Percentiles rank a stretch among this genome's conserved stretches.
phyloP scores from a whole-genome alignment of 441 rosid genomes.

The Metrosideros polymorpha region DNA sequence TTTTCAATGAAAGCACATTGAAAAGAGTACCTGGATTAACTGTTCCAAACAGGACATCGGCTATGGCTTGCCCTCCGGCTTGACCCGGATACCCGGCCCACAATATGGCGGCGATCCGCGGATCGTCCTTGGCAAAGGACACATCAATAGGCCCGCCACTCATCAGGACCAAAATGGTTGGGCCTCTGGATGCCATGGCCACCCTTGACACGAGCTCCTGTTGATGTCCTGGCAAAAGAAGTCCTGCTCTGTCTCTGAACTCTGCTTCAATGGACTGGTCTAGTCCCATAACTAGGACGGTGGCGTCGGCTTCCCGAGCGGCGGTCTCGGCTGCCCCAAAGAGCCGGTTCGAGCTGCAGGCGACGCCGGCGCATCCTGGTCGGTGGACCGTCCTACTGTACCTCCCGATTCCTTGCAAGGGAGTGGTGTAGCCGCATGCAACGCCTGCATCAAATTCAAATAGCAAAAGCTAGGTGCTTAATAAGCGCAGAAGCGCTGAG shows the following conservation, averaged over 20 bases:
- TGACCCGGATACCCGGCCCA: slow-evolving; percentile 84
- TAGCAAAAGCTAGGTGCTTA: not conserved
- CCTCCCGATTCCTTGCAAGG: slow-evolving; percentile 47
- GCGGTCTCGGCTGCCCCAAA: slow-evolving; percentile 41
- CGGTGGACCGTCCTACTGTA: slow-evolving; percentile 47
- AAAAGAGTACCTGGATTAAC: slow-evolving; percentile 34
- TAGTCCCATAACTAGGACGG: slow-evolving; percentile 55
- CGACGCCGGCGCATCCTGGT: slow-evolving; percentile 36
- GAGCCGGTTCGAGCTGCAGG: slow-evolving; percentile 21
- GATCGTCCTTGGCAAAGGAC: slow-evolving; percentile 53
- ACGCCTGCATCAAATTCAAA: slow-evolving; percentile 19
- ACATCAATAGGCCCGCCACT: slow-evolving; percentile 63
- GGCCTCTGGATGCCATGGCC: slow-evolving; percentile 48
- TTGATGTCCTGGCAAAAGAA: slow-evolving; percentile 52
- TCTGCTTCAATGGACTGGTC: slow-evolving; percentile 70
- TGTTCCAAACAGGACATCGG: slow-evolving; percentile 46
- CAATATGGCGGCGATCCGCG: slow-evolving; percentile 39
- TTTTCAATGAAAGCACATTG: not conserved
- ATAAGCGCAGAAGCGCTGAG: not conserved
- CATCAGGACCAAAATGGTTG: slow-evolving; percentile 47
- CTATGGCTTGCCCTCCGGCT: slow-evolving; percentile 67
- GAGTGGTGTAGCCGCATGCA: slow-evolving; percentile 49
- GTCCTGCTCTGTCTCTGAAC: slow-evolving; percentile 32
- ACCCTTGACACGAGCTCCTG: slow-evolving; percentile 57
- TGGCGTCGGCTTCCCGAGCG: slow-evolving; percentile 45